Evolutionary conservation across 768 basidiomycete species (phyloP), one percentile per base, ranked within the genome.

Genomic region (Gymnopilus dilepis): DNA sequence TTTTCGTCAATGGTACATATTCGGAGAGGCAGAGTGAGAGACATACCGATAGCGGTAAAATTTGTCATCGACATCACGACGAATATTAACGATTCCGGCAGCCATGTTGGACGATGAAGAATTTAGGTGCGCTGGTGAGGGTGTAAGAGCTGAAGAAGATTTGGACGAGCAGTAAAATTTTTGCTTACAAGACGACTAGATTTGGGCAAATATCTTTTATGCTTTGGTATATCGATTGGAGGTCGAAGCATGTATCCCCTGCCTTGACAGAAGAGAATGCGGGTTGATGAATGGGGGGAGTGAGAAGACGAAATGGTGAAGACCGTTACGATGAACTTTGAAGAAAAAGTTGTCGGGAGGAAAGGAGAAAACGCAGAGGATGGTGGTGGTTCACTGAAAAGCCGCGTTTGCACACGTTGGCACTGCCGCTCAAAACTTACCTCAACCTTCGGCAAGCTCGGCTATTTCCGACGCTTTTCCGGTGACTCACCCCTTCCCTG

Each of bases 61-160:
- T 77, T 94, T 94, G 83, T 97, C 94, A 79, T 95, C 92, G 81
- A 96, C 93, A 80, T 96, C 94, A 70, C 94, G 92, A 78, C 94
- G 91, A 73, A 96, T 91, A 82, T 96, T 96, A 59, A 96, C 94
- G 73, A 89, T 82, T 77, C 86, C 88, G 76, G 87, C 83, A 80
- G 94, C 92, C 93, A 95, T 96, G 74, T 72, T 94, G 90, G 86
- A 83, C 80, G 76, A 64, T 67, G 67, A 43, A 50, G 19, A 64
- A 50, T 30, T 58, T 60, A 67, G 83, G 90, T 78, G 70, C 85
- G 88, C 90, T 91, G 19, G 40, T 17, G 40, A 54, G 11, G 40
- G 22, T 17, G 19, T 64, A 19, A 57, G 42, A 48, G 19, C 19
- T 3, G 47, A 24, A n/a, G 28, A 28, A 33, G 26, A 30, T 58